Evolutionary conservation across 148 eudicot species (phyloP), one percentile per base, ranked within the genome.

Genomic region (Diospyros lotus): DNA sequence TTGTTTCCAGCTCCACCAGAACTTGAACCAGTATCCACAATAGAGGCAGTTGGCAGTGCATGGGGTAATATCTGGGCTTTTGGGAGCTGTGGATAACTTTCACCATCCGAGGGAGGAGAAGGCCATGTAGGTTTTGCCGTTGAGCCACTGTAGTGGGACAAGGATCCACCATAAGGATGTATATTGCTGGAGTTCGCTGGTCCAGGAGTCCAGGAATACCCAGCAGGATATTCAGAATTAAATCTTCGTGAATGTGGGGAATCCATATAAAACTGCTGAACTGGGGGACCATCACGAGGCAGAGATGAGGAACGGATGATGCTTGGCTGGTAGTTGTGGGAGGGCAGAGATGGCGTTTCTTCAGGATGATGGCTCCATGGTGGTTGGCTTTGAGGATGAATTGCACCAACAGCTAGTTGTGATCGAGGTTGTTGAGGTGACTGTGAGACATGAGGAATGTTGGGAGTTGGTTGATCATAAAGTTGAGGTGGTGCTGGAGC

Each of bases 1-100:
- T 76, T 75, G 52, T 70, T 75, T 68, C 71, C 75, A 58, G 50
- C 58, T 53, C 58, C 52, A 3, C 75, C 79, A 28, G 79, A 59
- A 54, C 72, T 64, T 41, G 73, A 59, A 58, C 53, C 75, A 18
- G 54, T 18, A 58, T 44, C 75, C 10, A 59, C 64, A 12, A 0
- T 68, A 58, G 73, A 68, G 46, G 73, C 78, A 68, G 66, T 76
- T 51, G 78, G 78, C 18, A 76, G 55, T 2, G 73, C 73, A 9
- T 68, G 64, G 48, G 72, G 78, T 39, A 76, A 58, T 66, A 50
- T 13, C 50, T 58, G 64, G 42, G 73, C 66, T 60, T 58, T 67
- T 4, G 78, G 72, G 40, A 46, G 73, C 40, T 53, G 46, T 4
- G 62, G 38, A 45, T 56, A 76, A 71, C 40, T 67, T 43, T 52